These are phyloP conservation scores for Solanum sitiens DNA, from an alignment of 257 asterid genomes.

Conservation along the genomic window DNA sequence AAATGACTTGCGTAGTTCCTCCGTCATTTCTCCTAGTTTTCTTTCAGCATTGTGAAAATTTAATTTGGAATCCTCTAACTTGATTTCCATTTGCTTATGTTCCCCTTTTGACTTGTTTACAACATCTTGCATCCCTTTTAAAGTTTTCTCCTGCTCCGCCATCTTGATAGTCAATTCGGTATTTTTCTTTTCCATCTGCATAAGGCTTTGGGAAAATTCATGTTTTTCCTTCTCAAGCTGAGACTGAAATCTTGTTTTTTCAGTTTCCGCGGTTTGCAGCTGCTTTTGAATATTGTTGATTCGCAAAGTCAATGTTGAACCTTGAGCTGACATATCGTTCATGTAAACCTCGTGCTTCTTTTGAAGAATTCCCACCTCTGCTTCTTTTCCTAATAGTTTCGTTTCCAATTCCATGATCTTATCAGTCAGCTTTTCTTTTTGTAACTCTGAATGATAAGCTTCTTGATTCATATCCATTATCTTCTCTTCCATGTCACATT, in stretches of 20 bases:
- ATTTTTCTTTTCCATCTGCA: conserved; percentile 30
- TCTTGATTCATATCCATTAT: conserved; percentile 17
- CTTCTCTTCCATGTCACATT: conserved; percentile 31
- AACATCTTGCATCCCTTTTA: neutral
- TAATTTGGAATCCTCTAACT: conserved; percentile 14
- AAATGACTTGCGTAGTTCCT: conserved; percentile 44
- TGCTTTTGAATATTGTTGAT: conserved; percentile 8
- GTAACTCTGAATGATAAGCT: conserved; percentile 8
- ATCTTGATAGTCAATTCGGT: conserved; percentile 23
- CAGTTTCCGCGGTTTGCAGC: conserved; percentile 12
- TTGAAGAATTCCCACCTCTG: conserved; percentile 7
- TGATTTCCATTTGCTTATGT: conserved; percentile 4
- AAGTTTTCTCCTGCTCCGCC: conserved; percentile 18
- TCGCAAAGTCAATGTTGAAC: neutral
- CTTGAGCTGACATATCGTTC: conserved; percentile 5
- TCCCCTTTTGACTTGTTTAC: conserved; percentile 15
- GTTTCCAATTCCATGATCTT: conserved; percentile 22
- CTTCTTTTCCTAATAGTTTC: conserved; percentile 23
- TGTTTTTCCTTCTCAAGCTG: conserved; percentile 24
- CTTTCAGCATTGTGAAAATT: conserved; percentile 36
- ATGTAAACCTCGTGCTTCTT: neutral
- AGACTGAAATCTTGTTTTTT: conserved; percentile 10
- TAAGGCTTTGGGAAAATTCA: neutral
- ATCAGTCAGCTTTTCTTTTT: conserved; percentile 29
- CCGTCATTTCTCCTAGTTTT: conserved; percentile 58